These are phyloP conservation scores for Chloroidium sp. DNA, from an alignment of 163 green algal genomes.

Conservation along the genomic window DNA sequence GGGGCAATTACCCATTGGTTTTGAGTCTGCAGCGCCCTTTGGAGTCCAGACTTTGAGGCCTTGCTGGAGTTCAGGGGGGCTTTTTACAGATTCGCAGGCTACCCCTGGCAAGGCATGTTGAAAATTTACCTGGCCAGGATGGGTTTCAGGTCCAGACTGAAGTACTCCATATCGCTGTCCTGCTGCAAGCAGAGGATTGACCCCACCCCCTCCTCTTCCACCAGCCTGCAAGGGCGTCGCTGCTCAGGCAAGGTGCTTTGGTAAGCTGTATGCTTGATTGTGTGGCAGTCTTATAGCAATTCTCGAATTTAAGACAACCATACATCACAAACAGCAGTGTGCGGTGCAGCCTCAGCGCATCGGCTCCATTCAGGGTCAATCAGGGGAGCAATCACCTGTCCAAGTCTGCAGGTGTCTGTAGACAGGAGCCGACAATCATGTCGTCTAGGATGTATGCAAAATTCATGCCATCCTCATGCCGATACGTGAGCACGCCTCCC, in stretches of 20 bases:
- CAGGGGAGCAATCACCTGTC: constrained; percentile 33
- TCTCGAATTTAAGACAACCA: too few species aligned
- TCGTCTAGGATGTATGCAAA: constrained; percentile 69
- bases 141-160: constrained; percentile 67
- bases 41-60: too few species aligned
- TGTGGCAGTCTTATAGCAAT: too few species aligned
- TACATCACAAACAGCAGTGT: too few species aligned
- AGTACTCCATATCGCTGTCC: constrained; percentile 85
- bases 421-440: constrained; percentile 88
- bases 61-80: too few species aligned
- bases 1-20: too few species aligned
- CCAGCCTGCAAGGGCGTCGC: constrained; percentile 35
- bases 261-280: background rate
- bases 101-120: background rate
- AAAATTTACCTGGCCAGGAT: constrained; percentile 47
- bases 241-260: background rate
- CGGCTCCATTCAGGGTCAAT: too few species aligned
- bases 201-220: constrained; percentile 57
- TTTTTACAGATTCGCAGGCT: too few species aligned
- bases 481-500: constrained; percentile 53
- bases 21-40: too few species aligned
- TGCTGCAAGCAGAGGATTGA: constrained; percentile 77
- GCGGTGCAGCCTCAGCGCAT: too few species aligned
- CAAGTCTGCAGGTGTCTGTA: constrained; percentile 67
- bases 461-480: constrained; percentile 87